These are phyloP conservation scores for Cytospora piceicola DNA, from an alignment of 2,329 filamentous ascomycete species.

Conservation along the genomic window DNA sequence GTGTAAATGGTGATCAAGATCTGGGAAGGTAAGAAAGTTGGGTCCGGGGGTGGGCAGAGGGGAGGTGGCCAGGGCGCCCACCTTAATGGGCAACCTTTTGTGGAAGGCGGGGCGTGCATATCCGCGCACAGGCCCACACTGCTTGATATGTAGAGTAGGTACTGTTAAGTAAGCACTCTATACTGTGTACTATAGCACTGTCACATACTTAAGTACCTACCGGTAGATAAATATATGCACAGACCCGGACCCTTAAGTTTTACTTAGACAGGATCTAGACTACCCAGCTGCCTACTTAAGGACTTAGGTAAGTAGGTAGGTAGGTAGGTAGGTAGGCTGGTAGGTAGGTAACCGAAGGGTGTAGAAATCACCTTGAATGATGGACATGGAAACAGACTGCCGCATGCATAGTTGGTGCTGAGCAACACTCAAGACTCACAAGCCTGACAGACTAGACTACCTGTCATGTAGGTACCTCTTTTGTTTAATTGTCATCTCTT, in stretches of 20 bases:
- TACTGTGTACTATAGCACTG: neutral
- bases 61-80: neutral
- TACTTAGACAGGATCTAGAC: too few relatives aligned
- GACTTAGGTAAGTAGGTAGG: too few relatives aligned
- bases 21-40: neutral
- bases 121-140: neutral
- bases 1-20: neutral
- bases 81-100: conserved; percentile 2
- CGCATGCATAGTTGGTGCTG: too few relatives aligned
- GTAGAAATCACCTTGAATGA: too few relatives aligned
- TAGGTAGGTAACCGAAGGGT: too few relatives aligned
- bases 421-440: too few relatives aligned
- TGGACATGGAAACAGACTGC: neutral
- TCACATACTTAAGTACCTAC: too few relatives aligned
- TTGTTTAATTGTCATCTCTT: too few relatives aligned
- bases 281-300: too few relatives aligned
- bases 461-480: neutral
- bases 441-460: too few relatives aligned
- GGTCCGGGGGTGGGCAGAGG: neutral
- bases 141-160: neutral
- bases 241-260: neutral
- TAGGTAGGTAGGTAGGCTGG: too few relatives aligned
- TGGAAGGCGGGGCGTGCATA: conserved; percentile 18
- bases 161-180: neutral
- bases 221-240: too few relatives aligned